A percentile compares a stretch with the other conserved stretches of the same genome.
These are phyloP conservation scores for Trichoderma arundinaceum DNA, from an alignment of 2,329 filamentous ascomycete genomes.

Conservation along the genomic window DNA sequence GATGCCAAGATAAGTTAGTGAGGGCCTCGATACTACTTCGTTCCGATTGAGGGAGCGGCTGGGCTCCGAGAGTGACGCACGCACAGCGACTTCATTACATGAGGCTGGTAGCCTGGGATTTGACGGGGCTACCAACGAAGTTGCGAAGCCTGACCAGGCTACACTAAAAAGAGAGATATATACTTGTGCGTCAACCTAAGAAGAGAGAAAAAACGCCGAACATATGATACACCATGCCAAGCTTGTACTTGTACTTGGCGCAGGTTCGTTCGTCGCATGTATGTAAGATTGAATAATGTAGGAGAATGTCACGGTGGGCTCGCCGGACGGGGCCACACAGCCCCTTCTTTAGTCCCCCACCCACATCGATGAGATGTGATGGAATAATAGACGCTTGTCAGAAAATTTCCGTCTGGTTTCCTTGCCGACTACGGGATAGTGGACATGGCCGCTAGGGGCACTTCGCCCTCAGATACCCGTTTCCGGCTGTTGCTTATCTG, in stretches of 20 bases:
- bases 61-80: conserved; percentile 14
- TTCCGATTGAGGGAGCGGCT: conserved; percentile 26
- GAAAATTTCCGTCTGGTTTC: conserved; percentile 32
- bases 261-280: conserved; percentile 27
- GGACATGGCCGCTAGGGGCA: conserved; percentile 21
- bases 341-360: conserved; percentile 23
- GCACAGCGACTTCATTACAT: conserved; percentile 4
- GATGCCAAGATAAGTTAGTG: conserved; percentile 12
- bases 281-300: conserved; percentile 30
- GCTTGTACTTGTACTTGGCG: conserved; percentile 11
- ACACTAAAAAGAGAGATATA: background rate
- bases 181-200: background rate
- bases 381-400: conserved; percentile 30
- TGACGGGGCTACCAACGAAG: background rate
- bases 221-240: conserved; percentile 1
- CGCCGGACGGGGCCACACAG: conserved; percentile 8
- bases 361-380: conserved; percentile 30
- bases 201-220: background rate
- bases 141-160: background rate
- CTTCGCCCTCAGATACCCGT: conserved; percentile 25
- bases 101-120: background rate
- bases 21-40: conserved; percentile 14
- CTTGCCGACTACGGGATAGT: conserved; percentile 24
- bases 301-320: conserved; percentile 27
- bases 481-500: conserved; percentile 29